Evolutionary conservation across 2,329 filamentous ascomycete genomes (phyloP).

Genomic region (Colletotrichum tamarilloi): DNA sequence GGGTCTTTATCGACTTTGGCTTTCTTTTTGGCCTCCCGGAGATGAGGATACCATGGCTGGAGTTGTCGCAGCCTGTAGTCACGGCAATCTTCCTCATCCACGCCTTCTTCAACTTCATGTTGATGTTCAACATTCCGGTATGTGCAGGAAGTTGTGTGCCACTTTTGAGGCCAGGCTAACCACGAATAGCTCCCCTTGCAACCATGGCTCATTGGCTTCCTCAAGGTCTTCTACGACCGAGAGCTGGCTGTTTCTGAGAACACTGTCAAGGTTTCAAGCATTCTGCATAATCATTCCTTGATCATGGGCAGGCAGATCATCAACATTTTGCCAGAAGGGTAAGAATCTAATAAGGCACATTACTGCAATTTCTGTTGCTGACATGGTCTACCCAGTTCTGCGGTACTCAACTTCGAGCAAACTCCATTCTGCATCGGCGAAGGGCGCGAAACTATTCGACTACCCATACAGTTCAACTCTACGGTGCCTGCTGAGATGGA

Average conservation of each 20-base stretch:
- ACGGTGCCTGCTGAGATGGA: conserved; percentile 91
- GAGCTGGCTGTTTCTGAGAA: conserved; percentile 95
- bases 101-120: conserved; percentile 79
- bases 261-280: conserved; percentile 86
- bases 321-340: conserved; percentile 96
- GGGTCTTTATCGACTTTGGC: conserved; percentile 85
- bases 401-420: conserved; percentile 84
- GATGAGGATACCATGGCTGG: conserved; percentile 94
- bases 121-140: conserved; percentile 93
- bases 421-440: conserved; percentile 84
- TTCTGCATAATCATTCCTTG: conserved; percentile 91
- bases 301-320: conserved; percentile 98
- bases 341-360: conserved; percentile 39
- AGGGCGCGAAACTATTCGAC: conserved; percentile 67
- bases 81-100: conserved; percentile 78
- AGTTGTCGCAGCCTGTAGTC: conserved; percentile 83
- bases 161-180: conserved; percentile 7
- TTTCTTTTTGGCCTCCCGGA: conserved; percentile 90
- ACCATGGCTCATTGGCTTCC: conserved; percentile 76
- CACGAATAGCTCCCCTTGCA: conserved; percentile 73
- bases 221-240: conserved; percentile 89
- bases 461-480: conserved; percentile 94
- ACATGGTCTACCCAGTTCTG: conserved; percentile 68
- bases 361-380: conserved; percentile 11
- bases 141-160: conserved; percentile 42